Percentiles rank a stretch among this genome's conserved stretches.
Conservation (phyloP, 2,329 filamentous ascomycete genomes). For the Pseudogymnoascus sp. region DNA sequence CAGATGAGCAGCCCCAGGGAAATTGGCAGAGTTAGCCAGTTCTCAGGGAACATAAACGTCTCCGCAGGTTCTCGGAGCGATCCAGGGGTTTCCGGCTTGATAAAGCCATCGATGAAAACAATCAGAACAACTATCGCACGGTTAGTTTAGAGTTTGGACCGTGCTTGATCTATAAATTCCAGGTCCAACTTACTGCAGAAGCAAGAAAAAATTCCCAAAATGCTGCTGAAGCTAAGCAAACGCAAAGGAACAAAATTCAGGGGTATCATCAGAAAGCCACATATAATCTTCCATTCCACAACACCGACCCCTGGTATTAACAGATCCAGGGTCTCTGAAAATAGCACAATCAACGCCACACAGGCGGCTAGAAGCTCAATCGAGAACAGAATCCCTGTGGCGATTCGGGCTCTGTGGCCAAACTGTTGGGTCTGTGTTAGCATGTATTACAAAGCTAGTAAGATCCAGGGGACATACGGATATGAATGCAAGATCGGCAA, state of each 20-base stretch:
- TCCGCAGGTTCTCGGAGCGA: slow-evolving; percentile 73
- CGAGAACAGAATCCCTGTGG: slow-evolving; percentile 79
- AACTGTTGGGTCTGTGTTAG: slow-evolving; percentile 38
- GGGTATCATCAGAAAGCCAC: slow-evolving; percentile 69
- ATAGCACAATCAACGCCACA: slow-evolving; percentile 85
- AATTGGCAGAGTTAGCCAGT: slow-evolving; percentile 80
- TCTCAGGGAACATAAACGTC: slow-evolving; percentile 75
- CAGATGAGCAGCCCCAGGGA: slow-evolving; percentile 87
- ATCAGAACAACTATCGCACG: slow-evolving; percentile 63
- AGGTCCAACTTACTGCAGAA: slow-evolving; percentile 63
- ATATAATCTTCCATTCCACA: slow-evolving; percentile 76
- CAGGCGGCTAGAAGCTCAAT: slow-evolving; percentile 81
- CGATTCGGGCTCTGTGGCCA: slow-evolving; percentile 70
- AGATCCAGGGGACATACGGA: slow-evolving; percentile 35
- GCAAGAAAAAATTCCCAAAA: slow-evolving; percentile 85
- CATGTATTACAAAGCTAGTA: neutral
- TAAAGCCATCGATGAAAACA: slow-evolving; percentile 75
- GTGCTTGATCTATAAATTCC: no score
- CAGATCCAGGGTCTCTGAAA: slow-evolving; percentile 78
- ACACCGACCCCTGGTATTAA: slow-evolving; percentile 65
- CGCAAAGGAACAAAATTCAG: slow-evolving; percentile 79
- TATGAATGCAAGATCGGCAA: slow-evolving; percentile 86
- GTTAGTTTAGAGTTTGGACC: slow-evolving; percentile 23
- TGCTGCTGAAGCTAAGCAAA: slow-evolving; percentile 79
- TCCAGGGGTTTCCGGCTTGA: slow-evolving; percentile 71